These are phyloP conservation scores for Syzygium grande DNA, from an alignment of 345 rosid species.

Conservation along the genomic window DNA sequence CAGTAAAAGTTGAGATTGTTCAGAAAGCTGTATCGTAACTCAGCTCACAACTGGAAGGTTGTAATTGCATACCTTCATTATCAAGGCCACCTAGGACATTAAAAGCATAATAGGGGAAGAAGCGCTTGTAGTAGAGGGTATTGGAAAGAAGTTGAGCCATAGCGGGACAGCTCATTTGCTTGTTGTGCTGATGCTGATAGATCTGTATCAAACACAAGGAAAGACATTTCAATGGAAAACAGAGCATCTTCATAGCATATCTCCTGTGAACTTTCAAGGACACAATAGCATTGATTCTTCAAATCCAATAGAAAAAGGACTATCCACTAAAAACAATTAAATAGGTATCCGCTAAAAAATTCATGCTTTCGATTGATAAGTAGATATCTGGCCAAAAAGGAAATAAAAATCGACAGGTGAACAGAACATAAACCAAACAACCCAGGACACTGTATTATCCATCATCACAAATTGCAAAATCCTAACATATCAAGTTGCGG, in stretches of 20 bases:
- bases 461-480: not conserved
- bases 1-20: not conserved
- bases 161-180: slow-evolving; percentile 96
- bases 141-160: slow-evolving; percentile 96
- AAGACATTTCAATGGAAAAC: not conserved
- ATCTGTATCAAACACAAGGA: slow-evolving; percentile 27
- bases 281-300: not conserved
- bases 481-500: not conserved
- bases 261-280: not conserved
- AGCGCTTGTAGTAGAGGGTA: slow-evolving; percentile 94
- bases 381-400: not conserved
- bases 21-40: not conserved
- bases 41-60: not conserved
- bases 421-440: not conserved
- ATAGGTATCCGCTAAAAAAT: not conserved
- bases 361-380: not conserved
- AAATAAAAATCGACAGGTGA: not conserved
- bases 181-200: slow-evolving; percentile 97
- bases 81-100: slow-evolving; percentile 97
- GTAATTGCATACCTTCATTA: slow-evolving; percentile 50
- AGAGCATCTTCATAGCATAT: not conserved
- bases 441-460: not conserved
- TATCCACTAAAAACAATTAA: not conserved
- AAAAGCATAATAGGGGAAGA: slow-evolving; percentile 94
- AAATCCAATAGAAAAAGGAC: not conserved